Evolutionary conservation across 129 eudicot genomes (phyloP).

Genomic region (Ambrosia trifida): DNA sequence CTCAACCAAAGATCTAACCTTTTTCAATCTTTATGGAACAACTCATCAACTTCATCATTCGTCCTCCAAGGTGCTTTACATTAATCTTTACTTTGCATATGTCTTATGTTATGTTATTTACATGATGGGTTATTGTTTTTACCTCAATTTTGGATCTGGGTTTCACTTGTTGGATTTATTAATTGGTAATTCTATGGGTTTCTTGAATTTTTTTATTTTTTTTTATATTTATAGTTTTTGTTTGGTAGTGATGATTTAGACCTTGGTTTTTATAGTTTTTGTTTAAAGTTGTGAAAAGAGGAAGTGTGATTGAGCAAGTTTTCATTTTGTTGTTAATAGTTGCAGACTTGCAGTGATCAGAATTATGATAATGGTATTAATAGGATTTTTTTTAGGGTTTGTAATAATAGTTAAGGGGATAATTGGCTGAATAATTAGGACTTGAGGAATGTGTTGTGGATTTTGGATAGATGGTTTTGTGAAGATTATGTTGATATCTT

Average conservation of each 20-base stretch:
- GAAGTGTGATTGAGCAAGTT: background rate
- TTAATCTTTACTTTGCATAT: background rate
- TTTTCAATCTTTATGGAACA: conserved; percentile 65
- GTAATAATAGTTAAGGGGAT: background rate
- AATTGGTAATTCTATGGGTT: background rate
- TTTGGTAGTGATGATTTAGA: background rate
- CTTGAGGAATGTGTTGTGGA: background rate
- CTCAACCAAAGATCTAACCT: conserved; percentile 33
- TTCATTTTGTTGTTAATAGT: background rate
- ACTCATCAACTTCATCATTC: conserved; percentile 72
- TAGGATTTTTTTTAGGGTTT: background rate
- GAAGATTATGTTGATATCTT: background rate
- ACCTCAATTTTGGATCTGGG: background rate
- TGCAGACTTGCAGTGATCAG: background rate
- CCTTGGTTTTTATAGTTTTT: background rate
- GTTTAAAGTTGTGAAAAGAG: background rate
- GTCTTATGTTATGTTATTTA: background rate
- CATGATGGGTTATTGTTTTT: background rate
- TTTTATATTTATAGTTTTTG: no score
- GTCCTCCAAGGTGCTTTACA: conserved; percentile 66
- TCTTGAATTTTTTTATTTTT: no score
- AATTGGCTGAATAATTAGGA: background rate
- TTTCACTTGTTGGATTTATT: background rate
- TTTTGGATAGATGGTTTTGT: background rate
- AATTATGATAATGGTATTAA: background rate